Base-by-base conservation (phyloP, 495 filamentous ascomycete genomes). In the Aspergillus nanangensis region DNA sequence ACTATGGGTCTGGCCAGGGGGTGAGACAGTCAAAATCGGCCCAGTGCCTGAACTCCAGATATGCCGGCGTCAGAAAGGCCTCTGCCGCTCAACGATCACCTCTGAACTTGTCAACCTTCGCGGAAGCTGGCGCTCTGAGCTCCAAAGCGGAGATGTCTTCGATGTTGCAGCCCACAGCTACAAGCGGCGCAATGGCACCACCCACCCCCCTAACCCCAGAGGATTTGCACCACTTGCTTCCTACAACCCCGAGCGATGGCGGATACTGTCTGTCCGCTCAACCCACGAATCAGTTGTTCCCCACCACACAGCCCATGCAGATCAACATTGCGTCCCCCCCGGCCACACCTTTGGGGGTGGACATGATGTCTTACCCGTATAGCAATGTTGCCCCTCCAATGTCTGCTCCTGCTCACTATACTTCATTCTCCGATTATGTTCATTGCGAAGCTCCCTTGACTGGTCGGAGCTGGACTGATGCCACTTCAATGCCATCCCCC, bases 11-110 rank as follows among this genome's bases (percentile, higher is more conserved):
- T 9, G 52, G 58, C 19, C 61, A 67, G 53, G 55, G 63, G 10
- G 61, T 79, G 51, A 70, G 74, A 41, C 76, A 78, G n/a, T 72
- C 76, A 27, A 77, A 77, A 52, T 80, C 77, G 13, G 66, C 74
- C 3, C 71, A 77, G 39, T 66, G 58, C 37, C 61, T 77, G 18
- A 72, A 72, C 53, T 61, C 72, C 23, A 62, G 70, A 17, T 76
- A 72, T 44, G 76, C 76, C 0, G 75, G 75, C 46, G 70, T 80
- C 20, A 52, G 74, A 23, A 80, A 80, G 60, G 60, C 65, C 1
- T 71, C 69, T 22, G 62, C 66, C 20, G 62, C 68, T 25, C 77
- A 77, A 46, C 67, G 74, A 18, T 80, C 77, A 17, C 77, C 77
- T 19, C 59, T 78, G n/a, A 74, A 73, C 41, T 66, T 72, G 41